A percentile compares a stretch with the other conserved stretches of the same genome.
Conservation (phyloP, 192 early-diverging fungal species). For the Endogone sp. region DNA sequence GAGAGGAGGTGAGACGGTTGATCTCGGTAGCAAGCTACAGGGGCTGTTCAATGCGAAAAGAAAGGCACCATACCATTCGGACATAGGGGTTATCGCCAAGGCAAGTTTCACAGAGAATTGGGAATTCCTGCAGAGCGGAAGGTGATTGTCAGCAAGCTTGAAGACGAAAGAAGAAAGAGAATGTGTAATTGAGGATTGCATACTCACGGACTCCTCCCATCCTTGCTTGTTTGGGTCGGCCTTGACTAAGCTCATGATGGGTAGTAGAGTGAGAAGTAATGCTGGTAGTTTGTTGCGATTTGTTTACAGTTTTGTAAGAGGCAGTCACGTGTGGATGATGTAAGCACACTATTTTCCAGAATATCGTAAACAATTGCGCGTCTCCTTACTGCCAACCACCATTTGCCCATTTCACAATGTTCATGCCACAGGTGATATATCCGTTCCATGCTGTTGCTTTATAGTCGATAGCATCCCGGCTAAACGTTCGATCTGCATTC, state of each 20-base stretch:
- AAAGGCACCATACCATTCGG: constrained; percentile 73
- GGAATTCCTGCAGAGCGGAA: constrained; percentile 59
- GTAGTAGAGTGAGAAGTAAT: neutral
- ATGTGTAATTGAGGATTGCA: too few relatives aligned
- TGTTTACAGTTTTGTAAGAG: neutral
- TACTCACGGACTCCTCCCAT: constrained; percentile 55
- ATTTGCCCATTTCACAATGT: neutral
- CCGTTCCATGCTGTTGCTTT: neutral
- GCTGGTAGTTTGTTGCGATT: too few relatives aligned
- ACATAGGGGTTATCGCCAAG: constrained; percentile 97
- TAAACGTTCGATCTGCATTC: too few relatives aligned
- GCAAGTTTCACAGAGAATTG: constrained; percentile 95
- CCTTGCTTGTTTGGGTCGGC: constrained; percentile 59
- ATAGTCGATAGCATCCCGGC: too few relatives aligned
- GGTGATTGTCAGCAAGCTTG: neutral
- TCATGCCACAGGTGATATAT: neutral
- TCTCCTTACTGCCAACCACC: neutral
- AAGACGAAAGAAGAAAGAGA: too few relatives aligned
- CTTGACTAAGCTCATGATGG: constrained; percentile 40
- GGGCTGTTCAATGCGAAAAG: neutral
- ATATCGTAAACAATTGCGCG: neutral
- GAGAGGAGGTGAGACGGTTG: too few relatives aligned
- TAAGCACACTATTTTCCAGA: neutral
- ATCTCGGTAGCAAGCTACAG: too few relatives aligned
- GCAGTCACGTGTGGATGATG: neutral